Evolutionary conservation across 2,329 filamentous ascomycete genomes (phyloP).

Genomic region (Diaporthe ilicicola): DNA sequence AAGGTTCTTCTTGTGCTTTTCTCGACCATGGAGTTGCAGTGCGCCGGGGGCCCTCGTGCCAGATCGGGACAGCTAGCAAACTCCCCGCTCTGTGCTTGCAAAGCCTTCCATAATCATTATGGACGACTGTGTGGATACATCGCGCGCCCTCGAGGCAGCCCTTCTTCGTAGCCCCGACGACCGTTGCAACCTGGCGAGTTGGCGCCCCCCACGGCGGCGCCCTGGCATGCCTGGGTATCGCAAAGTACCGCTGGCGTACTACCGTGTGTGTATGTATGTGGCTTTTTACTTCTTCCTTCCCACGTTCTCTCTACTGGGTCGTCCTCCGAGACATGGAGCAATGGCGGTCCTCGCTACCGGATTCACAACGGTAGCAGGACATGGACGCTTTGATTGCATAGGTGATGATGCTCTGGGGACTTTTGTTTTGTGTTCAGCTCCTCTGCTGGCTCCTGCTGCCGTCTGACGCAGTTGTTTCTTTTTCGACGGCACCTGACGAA

Average conservation of each 20-base stretch:
- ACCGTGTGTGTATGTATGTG: background rate
- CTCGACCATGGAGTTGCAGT: constrained; percentile 13
- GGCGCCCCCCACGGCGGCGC: constrained; percentile 9
- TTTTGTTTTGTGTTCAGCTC: constrained; percentile 12
- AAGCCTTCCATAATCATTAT: constrained; percentile 17
- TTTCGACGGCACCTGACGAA: constrained; percentile 17
- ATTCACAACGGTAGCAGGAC: background rate
- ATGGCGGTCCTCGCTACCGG: constrained; percentile 17
- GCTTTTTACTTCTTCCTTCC: background rate
- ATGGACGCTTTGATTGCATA: background rate
- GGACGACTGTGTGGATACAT: constrained; percentile 17
- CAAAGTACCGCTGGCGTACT: constrained; percentile 9
- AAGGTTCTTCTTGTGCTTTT: constrained; percentile 22
- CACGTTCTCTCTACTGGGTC: constrained; percentile 12
- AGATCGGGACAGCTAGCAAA: constrained; percentile 24
- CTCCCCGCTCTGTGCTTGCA: constrained; percentile 23
- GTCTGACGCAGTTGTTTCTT: background rate
- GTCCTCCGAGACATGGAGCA: constrained; percentile 19
- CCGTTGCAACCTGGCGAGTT: constrained; percentile 26
- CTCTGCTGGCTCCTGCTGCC: background rate
- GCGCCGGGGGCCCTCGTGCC: constrained; percentile 13
- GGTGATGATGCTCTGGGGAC: constrained; percentile 1
- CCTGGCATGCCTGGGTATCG: too few species aligned
- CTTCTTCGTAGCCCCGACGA: background rate
- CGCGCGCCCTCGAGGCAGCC: constrained; percentile 1